Evolutionary conservation across 192 early-diverging fungal genomes (phyloP).

Genomic region (Coemansia sp.): DNA sequence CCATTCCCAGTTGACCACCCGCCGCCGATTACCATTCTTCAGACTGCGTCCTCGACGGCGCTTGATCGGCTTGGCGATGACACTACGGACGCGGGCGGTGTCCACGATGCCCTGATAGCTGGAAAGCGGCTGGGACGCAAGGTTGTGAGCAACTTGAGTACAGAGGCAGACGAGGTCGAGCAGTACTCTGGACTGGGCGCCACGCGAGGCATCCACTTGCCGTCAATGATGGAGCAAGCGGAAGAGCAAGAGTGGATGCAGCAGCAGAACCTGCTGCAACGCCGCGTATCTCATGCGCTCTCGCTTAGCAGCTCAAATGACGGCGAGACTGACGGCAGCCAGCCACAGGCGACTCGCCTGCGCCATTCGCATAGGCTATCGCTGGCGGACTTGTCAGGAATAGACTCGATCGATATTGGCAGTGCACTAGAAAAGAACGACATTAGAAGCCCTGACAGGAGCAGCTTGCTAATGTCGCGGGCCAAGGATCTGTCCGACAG

Average conservation of each 20-base stretch:
- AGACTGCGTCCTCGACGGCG: constrained; percentile 50
- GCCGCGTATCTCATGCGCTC: constrained; percentile 12
- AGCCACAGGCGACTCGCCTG: not conserved
- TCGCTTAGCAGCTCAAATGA: constrained; percentile 24
- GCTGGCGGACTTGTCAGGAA: not conserved
- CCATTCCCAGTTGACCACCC: constrained; percentile 18
- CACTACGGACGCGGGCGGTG: not conserved
- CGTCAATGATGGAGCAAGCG: constrained; percentile 35
- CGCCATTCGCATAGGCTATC: constrained; percentile 1
- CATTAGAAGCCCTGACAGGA: not conserved
- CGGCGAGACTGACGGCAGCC: not conserved
- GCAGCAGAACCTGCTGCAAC: constrained; percentile 1
- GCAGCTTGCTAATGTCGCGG: constrained; percentile 23
- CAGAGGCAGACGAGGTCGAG: constrained; percentile 11
- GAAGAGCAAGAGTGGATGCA: constrained; percentile 44
- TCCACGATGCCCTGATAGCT: constrained; percentile 20
- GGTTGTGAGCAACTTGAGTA: constrained; percentile 13
- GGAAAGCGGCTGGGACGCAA: constrained; percentile 35
- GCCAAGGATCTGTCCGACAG: constrained; percentile 38
- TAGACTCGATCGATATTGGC: constrained; percentile 37
- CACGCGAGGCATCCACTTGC: constrained; percentile 12
- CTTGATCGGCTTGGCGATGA: constrained; percentile 51
- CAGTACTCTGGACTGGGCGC: constrained; percentile 41
- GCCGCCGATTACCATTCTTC: constrained; percentile 44
- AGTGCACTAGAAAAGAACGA: not conserved